Base-by-base conservation (phyloP, 2,329 filamentous ascomycete species). In the Fonsecaea nubica region DNA sequence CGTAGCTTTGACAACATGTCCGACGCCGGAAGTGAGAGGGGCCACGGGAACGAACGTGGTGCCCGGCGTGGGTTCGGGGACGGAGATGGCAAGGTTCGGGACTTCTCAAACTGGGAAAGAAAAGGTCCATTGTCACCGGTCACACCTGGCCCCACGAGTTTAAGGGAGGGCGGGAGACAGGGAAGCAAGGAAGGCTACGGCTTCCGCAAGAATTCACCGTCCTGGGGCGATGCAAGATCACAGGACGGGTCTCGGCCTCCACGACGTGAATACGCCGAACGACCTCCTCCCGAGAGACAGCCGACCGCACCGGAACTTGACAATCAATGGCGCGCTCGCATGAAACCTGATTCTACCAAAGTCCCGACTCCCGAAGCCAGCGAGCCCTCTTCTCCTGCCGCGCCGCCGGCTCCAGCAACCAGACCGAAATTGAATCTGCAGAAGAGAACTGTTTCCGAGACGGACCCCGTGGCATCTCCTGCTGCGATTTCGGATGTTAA, bases 31-130 rank as follows among this genome's bases (percentile, higher is more conserved):
- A 84, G 87, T 72, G 90, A 92, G 60, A 50, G 45, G 8, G 45
- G 45, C 45, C 45, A 50, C 8, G 45, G 45, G 7, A 42, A 42
- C 45, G 45, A 50, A 30, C 91, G 91, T 67, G 87, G 88, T 70
- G 83, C 87, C 67, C 83, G 88, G 72, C 89, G 91, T 72, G 90
- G 91, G 72, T 87, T 87, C 59, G 87, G 87, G 68, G 82, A 84
- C 60, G 82, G 84, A 60, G 92, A 94, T 77, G 90, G 90, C 72
- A 93, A 92, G 77, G 80, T 88, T 64, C 89, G 92, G 65, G 92
- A 96, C 77, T 90, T 95, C 72, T 86, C 87, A 72, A 96, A 92
- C 79, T 99, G 95, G 95, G 94, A 97, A 80, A 91, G 95, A 74
- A 95, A 92, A 77, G 95, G 95, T 12, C 95, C 95, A 42, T 84